Evolutionary conservation across 1,139 yeast genomes (phyloP).

Genomic region (Candida sanyaensis): DNA sequence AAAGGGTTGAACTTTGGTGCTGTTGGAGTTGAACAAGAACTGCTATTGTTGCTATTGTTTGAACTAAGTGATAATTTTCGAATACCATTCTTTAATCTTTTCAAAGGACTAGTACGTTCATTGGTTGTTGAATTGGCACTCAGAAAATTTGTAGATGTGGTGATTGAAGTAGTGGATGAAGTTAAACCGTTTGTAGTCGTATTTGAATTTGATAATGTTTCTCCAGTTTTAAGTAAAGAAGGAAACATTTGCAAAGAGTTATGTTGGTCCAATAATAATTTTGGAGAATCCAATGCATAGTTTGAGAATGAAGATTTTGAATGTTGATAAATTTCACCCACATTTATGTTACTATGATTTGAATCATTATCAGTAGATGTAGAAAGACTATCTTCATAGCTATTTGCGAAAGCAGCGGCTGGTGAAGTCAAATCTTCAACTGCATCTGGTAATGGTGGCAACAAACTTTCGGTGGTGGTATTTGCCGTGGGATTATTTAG

Average conservation of each 20-base stretch:
- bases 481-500: conserved; percentile 1
- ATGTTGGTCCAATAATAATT: conserved; percentile 20
- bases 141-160: neutral
- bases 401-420: neutral
- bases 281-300: conserved; percentile 34
- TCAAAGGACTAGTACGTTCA: conserved; percentile 15
- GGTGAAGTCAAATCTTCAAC: conserved; percentile 13
- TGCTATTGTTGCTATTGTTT: conserved; percentile 7
- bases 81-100: conserved; percentile 37
- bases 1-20: conserved; percentile 22
- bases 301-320: conserved; percentile 22
- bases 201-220: conserved; percentile 3
- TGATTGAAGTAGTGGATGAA: neutral
- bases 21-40: conserved; percentile 10
- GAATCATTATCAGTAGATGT: conserved; percentile 5
- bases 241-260: conserved; percentile 21
- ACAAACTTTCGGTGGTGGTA: conserved; percentile 24
- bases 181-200: neutral
- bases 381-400: conserved; percentile 9
- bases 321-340: conserved; percentile 16
- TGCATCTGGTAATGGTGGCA: conserved; percentile 42
- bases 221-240: conserved; percentile 10
- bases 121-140: conserved; percentile 12
- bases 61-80: conserved; percentile 31
- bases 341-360: conserved; percentile 5